Percentiles rank a stretch among this genome's conserved stretches.
Conservation (phyloP, 495 filamentous ascomycete species). For the Neurospora sp. region DNA sequence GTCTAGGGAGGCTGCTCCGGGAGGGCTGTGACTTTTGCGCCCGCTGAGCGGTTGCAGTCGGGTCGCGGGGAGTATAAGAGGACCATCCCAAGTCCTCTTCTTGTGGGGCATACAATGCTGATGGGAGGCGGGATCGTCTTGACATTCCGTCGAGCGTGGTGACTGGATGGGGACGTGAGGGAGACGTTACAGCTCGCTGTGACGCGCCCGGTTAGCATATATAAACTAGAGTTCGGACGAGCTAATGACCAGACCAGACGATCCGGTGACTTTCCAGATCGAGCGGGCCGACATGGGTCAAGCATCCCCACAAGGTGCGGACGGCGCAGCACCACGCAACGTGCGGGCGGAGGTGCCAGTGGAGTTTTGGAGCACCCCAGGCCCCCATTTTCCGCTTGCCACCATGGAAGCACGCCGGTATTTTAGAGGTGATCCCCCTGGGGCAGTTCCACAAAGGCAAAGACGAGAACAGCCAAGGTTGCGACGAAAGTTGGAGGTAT, state of each 20-base stretch:
- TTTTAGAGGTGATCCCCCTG: not conserved
- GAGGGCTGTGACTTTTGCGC: conserved; percentile 7
- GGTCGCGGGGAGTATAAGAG: conserved; percentile 4
- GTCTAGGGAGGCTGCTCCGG: not conserved
- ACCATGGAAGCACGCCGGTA: not conserved
- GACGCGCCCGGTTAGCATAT: not conserved
- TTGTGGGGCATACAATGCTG: not conserved
- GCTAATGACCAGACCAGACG: not conserved
- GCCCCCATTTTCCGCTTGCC: not conserved
- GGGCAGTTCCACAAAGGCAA: not conserved
- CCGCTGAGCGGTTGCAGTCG: conserved; percentile 11
- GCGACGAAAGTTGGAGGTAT: not conserved
- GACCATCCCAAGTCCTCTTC: conserved; percentile 7
- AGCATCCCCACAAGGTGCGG: not conserved
- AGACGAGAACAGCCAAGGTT: not conserved
- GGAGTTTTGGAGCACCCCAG: not conserved
- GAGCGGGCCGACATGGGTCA: not conserved
- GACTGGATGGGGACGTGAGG: not conserved
- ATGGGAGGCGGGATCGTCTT: conserved; percentile 6
- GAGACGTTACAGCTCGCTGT: conserved; percentile 3
- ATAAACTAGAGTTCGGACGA: not conserved
- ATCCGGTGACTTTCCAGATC: not conserved
- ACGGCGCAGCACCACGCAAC: not conserved
- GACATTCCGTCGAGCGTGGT: conserved; percentile 9
- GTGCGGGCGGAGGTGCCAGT: not conserved